Percentiles rank a stretch among this genome's conserved stretches.
Conservation (phyloP, 768 basidiomycete genomes). For the Mycena indigotica region DNA sequence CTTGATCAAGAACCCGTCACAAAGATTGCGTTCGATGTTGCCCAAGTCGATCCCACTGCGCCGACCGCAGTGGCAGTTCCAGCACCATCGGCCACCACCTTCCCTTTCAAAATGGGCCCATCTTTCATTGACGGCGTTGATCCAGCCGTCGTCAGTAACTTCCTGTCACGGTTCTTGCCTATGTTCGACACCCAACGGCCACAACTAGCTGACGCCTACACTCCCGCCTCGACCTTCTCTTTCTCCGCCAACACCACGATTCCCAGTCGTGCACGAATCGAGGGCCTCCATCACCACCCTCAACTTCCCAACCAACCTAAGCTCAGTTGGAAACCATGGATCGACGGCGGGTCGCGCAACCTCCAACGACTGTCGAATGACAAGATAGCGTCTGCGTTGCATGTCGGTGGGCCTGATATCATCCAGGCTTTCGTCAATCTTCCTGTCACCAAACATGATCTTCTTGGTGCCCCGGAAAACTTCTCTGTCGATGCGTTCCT, state of each 20-base stretch:
- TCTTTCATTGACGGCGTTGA: conserved; percentile 79
- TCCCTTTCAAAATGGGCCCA: conserved; percentile 74
- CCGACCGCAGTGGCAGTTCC: conserved; percentile 29
- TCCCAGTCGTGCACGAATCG: conserved; percentile 73
- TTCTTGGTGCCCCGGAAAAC: conserved; percentile 73
- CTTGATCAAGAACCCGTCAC: conserved; percentile 82
- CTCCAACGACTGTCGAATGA: conserved; percentile 66
- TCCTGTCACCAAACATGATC: conserved; percentile 82
- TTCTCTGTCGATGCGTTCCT: conserved; percentile 90
- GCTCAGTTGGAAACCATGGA: conserved; percentile 77
- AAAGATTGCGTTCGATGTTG: conserved; percentile 79
- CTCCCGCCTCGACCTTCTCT: conserved; percentile 88
- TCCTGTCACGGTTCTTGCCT: conserved; percentile 85
- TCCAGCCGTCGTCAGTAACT: conserved; percentile 65
- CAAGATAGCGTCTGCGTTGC: conserved; percentile 64
- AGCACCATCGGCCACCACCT: conserved; percentile 65
- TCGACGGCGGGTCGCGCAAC: conserved; percentile 76
- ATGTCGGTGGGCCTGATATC: conserved; percentile 69
- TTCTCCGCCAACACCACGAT: conserved; percentile 84
- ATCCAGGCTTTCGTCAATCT: conserved; percentile 61
- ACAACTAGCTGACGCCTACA: conserved; percentile 71
- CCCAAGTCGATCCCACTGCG: conserved; percentile 50
- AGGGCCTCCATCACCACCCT: conserved; percentile 62
- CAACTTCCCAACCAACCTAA: conserved; percentile 83
- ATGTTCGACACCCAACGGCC: conserved; percentile 78